Percentiles rank a stretch among this genome's conserved stretches.
Conservation (phyloP, 2,329 filamentous ascomycete species). For the Cordyceps militaris region DNA sequence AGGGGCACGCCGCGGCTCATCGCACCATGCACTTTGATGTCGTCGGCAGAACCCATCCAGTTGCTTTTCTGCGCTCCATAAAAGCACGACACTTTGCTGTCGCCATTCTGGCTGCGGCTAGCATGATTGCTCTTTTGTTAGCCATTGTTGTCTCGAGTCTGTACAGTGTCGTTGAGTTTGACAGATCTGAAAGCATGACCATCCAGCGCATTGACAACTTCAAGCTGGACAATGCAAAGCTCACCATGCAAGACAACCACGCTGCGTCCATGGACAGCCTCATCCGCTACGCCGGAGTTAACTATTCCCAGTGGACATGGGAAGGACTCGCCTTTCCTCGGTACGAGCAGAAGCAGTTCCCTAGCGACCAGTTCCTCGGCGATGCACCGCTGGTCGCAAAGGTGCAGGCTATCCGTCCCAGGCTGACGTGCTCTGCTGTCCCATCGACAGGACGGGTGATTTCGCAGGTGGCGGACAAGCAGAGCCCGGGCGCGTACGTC, state of each 20-base stretch:
- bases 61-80: slow-evolving; percentile 17
- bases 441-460: slow-evolving; percentile 13
- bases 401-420: slow-evolving; percentile 17
- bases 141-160: slow-evolving; percentile 20
- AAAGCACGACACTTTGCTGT: slow-evolving; percentile 19
- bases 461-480: slow-evolving; percentile 10
- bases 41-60: slow-evolving; percentile 19
- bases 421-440: slow-evolving; percentile 18
- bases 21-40: slow-evolving; percentile 18
- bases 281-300: slow-evolving; percentile 22
- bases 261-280: slow-evolving; percentile 21
- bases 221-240: slow-evolving; percentile 16
- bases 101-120: slow-evolving; percentile 5
- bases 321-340: slow-evolving; percentile 22
- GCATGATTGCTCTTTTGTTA: background rate
- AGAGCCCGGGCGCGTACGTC: slow-evolving; percentile 5
- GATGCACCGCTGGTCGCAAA: slow-evolving; percentile 14
- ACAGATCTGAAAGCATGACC: slow-evolving; percentile 17
- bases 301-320: slow-evolving; percentile 26
- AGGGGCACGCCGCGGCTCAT: slow-evolving; percentile 15
- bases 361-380: slow-evolving; percentile 8
- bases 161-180: slow-evolving; percentile 21
- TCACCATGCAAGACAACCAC: slow-evolving; percentile 19
- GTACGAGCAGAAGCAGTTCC: slow-evolving; percentile 12
- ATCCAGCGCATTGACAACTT: slow-evolving; percentile 24